phyloP scores from a whole-genome alignment of 306 rosid species.

The Acmispon strigosus region DNA sequence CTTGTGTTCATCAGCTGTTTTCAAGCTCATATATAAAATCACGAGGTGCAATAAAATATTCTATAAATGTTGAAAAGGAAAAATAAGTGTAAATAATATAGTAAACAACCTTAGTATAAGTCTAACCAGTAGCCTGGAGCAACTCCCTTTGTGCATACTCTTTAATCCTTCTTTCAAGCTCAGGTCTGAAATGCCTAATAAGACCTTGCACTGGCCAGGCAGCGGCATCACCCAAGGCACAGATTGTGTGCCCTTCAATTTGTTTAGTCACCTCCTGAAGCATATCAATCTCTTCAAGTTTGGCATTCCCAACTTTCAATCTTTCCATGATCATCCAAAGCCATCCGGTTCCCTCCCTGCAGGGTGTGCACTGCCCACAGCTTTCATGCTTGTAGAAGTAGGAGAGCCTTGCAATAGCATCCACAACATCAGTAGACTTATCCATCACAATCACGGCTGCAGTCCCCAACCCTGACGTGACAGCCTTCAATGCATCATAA shows the following conservation, averaged over 20 bases:
- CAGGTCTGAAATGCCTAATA: conserved; percentile 96
- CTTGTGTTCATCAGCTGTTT: neutral
- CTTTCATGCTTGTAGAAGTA: conserved; percentile 99
- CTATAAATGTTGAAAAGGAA: neutral
- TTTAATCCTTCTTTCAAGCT: conserved; percentile 92
- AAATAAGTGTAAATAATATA: conserved; percentile 4
- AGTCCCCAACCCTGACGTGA: conserved; percentile 81
- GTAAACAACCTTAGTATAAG: conserved; percentile 36
- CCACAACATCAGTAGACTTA: conserved; percentile 91
- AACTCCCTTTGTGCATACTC: conserved; percentile 86
- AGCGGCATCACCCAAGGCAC: conserved; percentile 98
- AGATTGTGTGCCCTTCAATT: conserved; percentile 97
- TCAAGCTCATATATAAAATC: neutral
- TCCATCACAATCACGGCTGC: conserved; percentile 99
- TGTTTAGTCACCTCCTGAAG: conserved; percentile 97
- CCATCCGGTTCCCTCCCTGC: conserved; percentile 99
- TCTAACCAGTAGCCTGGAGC: conserved; percentile 76
- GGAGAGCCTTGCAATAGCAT: conserved; percentile 97
- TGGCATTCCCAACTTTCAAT: conserved; percentile 93
- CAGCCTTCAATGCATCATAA: conserved; percentile 95
- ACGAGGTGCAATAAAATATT: conserved; percentile 3
- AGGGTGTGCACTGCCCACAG: conserved; percentile 98
- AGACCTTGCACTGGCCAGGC: conserved; percentile 99
- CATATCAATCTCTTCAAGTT: conserved; percentile 97
- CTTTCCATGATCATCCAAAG: conserved; percentile 99